phyloP scores from a whole-genome alignment of 23 red algal species.

The Gracilaria domingensis region DNA sequence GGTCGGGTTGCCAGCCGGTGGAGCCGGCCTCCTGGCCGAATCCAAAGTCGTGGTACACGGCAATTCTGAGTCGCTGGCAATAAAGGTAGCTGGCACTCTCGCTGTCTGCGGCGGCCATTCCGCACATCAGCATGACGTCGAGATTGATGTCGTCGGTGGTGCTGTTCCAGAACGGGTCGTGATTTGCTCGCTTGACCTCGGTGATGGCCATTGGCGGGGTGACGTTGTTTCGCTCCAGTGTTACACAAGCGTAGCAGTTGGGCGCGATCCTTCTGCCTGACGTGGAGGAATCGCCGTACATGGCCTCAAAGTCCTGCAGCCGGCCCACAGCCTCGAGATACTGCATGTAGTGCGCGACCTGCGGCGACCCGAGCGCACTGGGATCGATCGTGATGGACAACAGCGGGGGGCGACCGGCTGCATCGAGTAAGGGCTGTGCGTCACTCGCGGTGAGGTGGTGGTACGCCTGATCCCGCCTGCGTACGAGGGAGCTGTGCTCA shows the following conservation, averaged over 20 bases:
- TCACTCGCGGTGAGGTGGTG: no score
- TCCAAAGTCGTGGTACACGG: constrained; percentile 29
- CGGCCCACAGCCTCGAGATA: not conserved
- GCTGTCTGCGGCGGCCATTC: no score
- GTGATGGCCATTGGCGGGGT: not conserved
- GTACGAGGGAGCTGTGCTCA: not conserved
- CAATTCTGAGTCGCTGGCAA: not conserved
- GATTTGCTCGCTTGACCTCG: constrained; percentile 11
- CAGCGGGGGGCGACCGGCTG: no score
- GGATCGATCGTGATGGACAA: not conserved
- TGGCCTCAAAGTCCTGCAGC: not conserved
- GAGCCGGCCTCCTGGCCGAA: not conserved
- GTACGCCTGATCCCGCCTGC: not conserved
- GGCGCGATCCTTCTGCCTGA: constrained; percentile 6
- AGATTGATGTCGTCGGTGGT: constrained; percentile 17
- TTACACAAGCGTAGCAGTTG: constrained; percentile 12
- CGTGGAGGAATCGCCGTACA: not conserved
- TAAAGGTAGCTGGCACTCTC: not conserved
- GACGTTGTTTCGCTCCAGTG: not conserved
- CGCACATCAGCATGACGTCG: not conserved
- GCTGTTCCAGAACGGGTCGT: constrained; percentile 20
- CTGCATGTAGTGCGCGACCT: not conserved
- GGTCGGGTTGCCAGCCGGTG: not conserved
- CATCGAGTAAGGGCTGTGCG: no score
- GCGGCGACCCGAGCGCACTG: not conserved